These are phyloP conservation scores for Chamaecrista fasciculata DNA, from an alignment of 306 rosid genomes.

Conservation along the genomic window DNA sequence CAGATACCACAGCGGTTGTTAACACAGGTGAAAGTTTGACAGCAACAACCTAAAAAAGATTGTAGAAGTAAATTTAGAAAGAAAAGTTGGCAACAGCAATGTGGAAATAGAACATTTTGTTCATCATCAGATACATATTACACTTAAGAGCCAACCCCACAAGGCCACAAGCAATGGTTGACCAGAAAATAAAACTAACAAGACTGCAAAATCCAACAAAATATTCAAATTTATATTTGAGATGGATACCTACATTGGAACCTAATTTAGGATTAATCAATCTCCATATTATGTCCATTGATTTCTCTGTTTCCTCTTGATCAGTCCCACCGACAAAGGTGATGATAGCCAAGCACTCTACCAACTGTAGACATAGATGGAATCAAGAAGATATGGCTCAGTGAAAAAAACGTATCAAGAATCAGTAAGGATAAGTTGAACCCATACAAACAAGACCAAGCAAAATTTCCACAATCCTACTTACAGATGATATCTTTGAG, in stretches of 20 bases:
- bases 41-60: conserved; percentile 52
- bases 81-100: not conserved
- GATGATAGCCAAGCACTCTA: conserved; percentile 71
- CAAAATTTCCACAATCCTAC: conserved; percentile 19
- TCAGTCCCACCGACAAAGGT: conserved; percentile 76
- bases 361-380: conserved; percentile 43
- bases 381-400: conserved; percentile 4
- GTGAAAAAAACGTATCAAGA: not conserved
- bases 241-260: conserved; percentile 45
- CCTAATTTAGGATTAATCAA: conserved; percentile 68
- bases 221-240: not conserved
- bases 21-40: conserved; percentile 50
- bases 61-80: not conserved
- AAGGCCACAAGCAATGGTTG: not conserved
- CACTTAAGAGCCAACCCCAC: not conserved
- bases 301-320: conserved; percentile 64
- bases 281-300: conserved; percentile 84
- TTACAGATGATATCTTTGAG: conserved; percentile 49
- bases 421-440: not conserved
- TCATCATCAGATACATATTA: not conserved
- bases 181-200: conserved; percentile 16
- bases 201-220: not conserved
- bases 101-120: not conserved
- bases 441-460: not conserved
- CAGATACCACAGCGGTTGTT: conserved; percentile 54